phyloP scores from a whole-genome alignment of 164 flowering plant species.

The Nelumbo lutea region DNA sequence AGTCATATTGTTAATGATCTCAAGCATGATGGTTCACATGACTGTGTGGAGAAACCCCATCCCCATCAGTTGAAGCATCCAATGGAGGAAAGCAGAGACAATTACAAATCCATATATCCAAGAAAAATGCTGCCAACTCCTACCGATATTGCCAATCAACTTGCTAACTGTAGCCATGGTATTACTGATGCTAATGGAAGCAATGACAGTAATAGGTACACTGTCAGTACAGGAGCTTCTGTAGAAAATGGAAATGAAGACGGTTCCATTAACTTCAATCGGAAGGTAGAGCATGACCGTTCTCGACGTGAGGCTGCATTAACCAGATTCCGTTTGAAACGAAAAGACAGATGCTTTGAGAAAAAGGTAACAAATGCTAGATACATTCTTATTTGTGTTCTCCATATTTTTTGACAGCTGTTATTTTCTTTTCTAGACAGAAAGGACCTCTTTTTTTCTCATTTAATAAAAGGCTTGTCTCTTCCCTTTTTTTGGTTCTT shows the following conservation, averaged over 20 bases:
- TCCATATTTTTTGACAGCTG: too few relatives aligned
- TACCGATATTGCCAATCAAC: neutral
- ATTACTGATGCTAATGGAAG: slow-evolving; percentile 15
- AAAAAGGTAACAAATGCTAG: slow-evolving; percentile 36
- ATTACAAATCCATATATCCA: slow-evolving; percentile 9
- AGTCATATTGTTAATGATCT: slow-evolving; percentile 1
- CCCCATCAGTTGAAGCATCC: slow-evolving; percentile 1
- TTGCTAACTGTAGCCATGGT: slow-evolving; percentile 5
- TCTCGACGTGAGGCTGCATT: slow-evolving; percentile 50
- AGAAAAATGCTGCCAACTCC: neutral
- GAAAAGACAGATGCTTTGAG: slow-evolving; percentile 55
- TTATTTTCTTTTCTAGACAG: too few relatives aligned
- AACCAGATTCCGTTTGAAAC: slow-evolving; percentile 41
- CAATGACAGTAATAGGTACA: slow-evolving; percentile 20
- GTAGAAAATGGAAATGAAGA: slow-evolving; percentile 20
- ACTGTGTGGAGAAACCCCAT: slow-evolving; percentile 2
- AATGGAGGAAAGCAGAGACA: slow-evolving; percentile 2
- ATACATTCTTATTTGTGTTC: neutral
- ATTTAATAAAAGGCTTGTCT: too few relatives aligned
- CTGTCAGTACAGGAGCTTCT: slow-evolving; percentile 10
- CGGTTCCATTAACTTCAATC: slow-evolving; percentile 12
- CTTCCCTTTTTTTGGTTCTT: too few relatives aligned
- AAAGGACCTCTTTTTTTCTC: too few relatives aligned
- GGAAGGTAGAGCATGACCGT: slow-evolving; percentile 20
- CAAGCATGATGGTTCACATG: slow-evolving; percentile 2